Evolutionary conservation across 2,329 filamentous ascomycete genomes (phyloP).

Genomic region (Colletotrichum destructivum): DNA sequence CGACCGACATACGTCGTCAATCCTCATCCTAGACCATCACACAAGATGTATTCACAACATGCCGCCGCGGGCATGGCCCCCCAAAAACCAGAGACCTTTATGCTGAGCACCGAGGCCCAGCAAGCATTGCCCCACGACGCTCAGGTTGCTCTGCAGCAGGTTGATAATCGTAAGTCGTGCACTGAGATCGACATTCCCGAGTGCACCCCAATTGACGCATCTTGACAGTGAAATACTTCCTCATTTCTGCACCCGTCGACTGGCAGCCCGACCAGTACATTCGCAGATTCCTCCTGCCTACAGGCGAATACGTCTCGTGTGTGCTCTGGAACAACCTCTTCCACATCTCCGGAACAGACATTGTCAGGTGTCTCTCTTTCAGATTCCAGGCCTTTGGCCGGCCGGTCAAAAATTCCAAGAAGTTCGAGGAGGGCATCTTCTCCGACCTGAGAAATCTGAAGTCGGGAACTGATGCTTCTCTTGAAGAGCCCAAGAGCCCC

Average conservation of each 20-base stretch:
- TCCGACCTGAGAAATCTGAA: constrained; percentile 98
- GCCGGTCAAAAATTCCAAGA: constrained; percentile 99
- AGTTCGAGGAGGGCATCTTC: constrained; percentile 99
- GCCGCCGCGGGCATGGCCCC: constrained; percentile 87
- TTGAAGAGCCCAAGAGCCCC: constrained; percentile 98
- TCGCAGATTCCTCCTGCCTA: constrained; percentile 92
- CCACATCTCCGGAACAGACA: constrained; percentile 98
- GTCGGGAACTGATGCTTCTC: constrained; percentile 96
- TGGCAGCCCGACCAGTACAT: constrained; percentile 98
- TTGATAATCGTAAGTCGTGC: constrained; percentile 86
- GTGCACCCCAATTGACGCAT: constrained; percentile 45
- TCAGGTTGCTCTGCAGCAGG: constrained; percentile 96
- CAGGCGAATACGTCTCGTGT: constrained; percentile 98
- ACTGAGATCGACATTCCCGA: background rate
- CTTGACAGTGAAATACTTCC: constrained; percentile 93
- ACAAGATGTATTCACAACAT: constrained; percentile 84
- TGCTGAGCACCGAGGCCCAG: constrained; percentile 97
- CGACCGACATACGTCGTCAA: constrained; percentile 43
- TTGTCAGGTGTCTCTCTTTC: constrained; percentile 97
- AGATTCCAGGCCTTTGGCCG: constrained; percentile 98
- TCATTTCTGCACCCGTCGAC: constrained; percentile 98
- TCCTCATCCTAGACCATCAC: constrained; percentile 19
- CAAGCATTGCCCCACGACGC: constrained; percentile 96
- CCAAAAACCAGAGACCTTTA: constrained; percentile 98
- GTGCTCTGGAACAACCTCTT: constrained; percentile 99